Conservation (phyloP, 2,329 filamentous ascomycete genomes). For the Ceratocystiopsis sp. region DNA sequence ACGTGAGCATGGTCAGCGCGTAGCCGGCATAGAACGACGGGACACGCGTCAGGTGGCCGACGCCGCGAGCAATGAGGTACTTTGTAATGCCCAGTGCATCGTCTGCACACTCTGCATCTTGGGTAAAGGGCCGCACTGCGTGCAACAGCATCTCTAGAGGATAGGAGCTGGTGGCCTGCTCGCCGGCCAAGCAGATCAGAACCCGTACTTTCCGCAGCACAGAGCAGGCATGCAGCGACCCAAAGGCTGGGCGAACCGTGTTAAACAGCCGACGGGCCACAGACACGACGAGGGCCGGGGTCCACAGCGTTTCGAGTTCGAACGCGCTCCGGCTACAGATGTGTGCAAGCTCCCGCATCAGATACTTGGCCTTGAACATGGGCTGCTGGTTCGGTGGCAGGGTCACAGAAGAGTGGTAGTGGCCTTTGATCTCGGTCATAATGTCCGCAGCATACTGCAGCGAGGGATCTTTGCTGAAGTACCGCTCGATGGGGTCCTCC, state of each 20-base stretch:
- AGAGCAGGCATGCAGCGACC: constrained; percentile 72
- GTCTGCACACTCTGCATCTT: constrained; percentile 73
- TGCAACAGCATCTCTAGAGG: constrained; percentile 82
- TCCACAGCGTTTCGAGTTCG: constrained; percentile 53
- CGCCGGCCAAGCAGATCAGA: constrained; percentile 60
- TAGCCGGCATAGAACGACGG: constrained; percentile 71
- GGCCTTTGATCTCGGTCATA: constrained; percentile 51
- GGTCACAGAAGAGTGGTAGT: constrained; percentile 45
- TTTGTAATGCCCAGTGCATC: constrained; percentile 76
- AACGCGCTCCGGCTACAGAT: constrained; percentile 58
- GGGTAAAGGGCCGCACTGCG: constrained; percentile 59
- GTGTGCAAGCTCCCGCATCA: constrained; percentile 58
- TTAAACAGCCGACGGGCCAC: constrained; percentile 65
- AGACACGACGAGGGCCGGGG: constrained; percentile 53
- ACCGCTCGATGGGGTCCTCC: constrained; percentile 54
- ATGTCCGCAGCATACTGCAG: constrained; percentile 45
- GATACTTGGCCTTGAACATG: constrained; percentile 60
- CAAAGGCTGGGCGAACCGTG: constrained; percentile 65
- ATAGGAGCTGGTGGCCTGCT: constrained; percentile 58
- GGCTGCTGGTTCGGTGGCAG: constrained; percentile 75
- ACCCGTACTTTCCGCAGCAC: constrained; percentile 75
- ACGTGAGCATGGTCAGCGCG: constrained; percentile 61
- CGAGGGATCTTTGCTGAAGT: constrained; percentile 40
- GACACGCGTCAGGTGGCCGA: constrained; percentile 41
- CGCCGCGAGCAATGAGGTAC: constrained; percentile 60